Percentiles rank a stretch among this genome's conserved stretches.
Evolutionary conservation across 441 rosid genomes (phyloP).

Genomic region (Mallotus japonicus): DNA sequence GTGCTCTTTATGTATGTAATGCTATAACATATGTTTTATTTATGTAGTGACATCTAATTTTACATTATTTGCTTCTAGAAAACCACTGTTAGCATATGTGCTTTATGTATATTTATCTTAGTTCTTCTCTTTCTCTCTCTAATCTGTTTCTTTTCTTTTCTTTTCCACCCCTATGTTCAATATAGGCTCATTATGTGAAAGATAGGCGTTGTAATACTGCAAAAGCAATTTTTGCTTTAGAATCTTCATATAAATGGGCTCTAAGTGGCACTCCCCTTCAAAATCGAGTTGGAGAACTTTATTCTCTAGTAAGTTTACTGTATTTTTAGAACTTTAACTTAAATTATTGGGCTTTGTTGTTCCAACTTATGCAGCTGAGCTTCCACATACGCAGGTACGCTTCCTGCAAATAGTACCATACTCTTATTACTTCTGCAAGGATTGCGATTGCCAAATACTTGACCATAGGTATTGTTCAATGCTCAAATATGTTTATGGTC

Average conservation of each 20-base stretch:
- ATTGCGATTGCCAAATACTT: slow-evolving; percentile 85
- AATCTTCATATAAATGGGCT: slow-evolving; percentile 91
- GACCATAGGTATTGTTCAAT: slow-evolving; percentile 61
- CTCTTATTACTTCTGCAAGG: slow-evolving; percentile 94
- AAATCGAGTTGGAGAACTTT: slow-evolving; percentile 97
- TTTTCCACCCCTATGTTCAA: slow-evolving; percentile 11
- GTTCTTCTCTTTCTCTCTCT: background rate
- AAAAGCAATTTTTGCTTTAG: slow-evolving; percentile 79
- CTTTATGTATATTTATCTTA: background rate
- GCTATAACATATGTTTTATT: no score
- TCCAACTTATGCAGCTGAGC: slow-evolving; percentile 21
- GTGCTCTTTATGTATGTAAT: no score
- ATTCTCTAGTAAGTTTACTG: slow-evolving; percentile 68
- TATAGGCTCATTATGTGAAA: slow-evolving; percentile 87
- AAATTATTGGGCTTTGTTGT: slow-evolving; percentile 20
- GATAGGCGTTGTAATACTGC: slow-evolving; percentile 91
- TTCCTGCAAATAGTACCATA: slow-evolving; percentile 81
- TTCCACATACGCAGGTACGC: slow-evolving; percentile 64
- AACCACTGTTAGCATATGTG: no score
- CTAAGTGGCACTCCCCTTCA: slow-evolving; percentile 99
- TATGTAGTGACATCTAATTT: no score
- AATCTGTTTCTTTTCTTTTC: slow-evolving; percentile 2
- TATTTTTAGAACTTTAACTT: slow-evolving; percentile 12
- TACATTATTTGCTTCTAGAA: no score
- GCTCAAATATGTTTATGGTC: slow-evolving; percentile 11